Evolutionary conservation across 202 grass and related monocot genomes (phyloP).

Genomic region (Dendrocalamus latiflorus): DNA sequence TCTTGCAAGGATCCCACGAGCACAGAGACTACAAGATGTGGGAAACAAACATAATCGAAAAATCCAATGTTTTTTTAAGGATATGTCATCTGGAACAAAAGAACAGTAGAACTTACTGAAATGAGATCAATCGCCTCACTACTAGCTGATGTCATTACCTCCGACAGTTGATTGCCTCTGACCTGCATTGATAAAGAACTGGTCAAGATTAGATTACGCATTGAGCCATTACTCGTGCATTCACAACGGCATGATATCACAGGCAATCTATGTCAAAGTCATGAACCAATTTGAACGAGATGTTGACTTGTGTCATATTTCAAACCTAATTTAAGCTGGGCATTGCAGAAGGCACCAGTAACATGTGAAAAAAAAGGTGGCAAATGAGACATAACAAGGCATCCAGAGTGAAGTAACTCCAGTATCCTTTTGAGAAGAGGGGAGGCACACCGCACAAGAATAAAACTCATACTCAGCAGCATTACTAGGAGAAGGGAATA

Average conservation of each 20-base stretch:
- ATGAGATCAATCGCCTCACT: slow-evolving; percentile 73
- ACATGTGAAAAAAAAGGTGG: not conserved
- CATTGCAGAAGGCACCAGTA: not conserved
- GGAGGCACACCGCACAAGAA: not conserved
- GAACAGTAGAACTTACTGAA: slow-evolving; percentile 49
- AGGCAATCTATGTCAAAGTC: not conserved
- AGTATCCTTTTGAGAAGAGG: not conserved
- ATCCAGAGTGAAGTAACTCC: not conserved
- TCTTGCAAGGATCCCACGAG: slow-evolving; percentile 86
- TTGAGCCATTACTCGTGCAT: not conserved
- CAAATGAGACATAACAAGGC: not conserved
- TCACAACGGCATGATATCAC: slow-evolving; percentile 2
- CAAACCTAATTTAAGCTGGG: not conserved
- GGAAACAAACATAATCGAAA: slow-evolving; percentile 2
- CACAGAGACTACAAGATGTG: slow-evolving; percentile 60
- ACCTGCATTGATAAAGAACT: slow-evolving; percentile 40
- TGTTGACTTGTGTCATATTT: not conserved
- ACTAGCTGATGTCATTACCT: slow-evolving; percentile 68
- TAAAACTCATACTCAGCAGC: not conserved
- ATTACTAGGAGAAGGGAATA: not conserved
- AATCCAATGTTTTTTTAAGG: not conserved
- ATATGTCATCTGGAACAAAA: not conserved
- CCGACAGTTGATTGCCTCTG: slow-evolving; percentile 50
- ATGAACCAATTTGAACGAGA: not conserved
- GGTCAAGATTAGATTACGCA: slow-evolving; percentile 14